Conservation (phyloP, 2,329 filamentous ascomycete genomes). For the Colletotrichum aenigma region DNA sequence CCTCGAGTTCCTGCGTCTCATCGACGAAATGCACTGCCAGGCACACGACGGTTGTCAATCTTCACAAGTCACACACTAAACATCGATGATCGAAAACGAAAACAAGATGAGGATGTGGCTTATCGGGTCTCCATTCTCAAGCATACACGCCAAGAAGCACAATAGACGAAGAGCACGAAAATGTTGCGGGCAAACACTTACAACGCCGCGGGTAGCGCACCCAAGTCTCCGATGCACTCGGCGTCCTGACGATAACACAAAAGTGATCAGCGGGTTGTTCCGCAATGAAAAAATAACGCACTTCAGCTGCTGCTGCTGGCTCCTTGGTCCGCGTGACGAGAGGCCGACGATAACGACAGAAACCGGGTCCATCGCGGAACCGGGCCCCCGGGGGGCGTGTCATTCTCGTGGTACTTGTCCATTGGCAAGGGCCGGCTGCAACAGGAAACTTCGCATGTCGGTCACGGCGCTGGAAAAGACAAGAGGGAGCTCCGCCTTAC, state of each 20-base stretch:
- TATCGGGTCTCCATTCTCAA: not conserved
- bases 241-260: not conserved
- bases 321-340: not conserved
- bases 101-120: not conserved
- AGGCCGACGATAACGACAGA: not conserved
- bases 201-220: slow-evolving; percentile 11
- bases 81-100: not conserved
- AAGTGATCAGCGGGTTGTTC: slow-evolving; percentile 1
- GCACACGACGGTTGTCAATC: not conserved
- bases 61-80: not conserved
- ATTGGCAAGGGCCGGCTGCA: not conserved
- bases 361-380: not conserved
- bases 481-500: not conserved
- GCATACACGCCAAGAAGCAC: not conserved
- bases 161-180: not conserved
- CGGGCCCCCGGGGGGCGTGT: not conserved
- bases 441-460: not conserved
- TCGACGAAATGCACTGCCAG: slow-evolving; percentile 2
- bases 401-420: not conserved
- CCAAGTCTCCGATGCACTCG: not conserved
- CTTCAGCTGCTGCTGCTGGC: not conserved
- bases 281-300: not conserved
- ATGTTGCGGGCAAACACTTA: not conserved
- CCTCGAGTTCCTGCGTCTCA: slow-evolving; percentile 14
- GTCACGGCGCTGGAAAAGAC: not conserved